Conservation (phyloP, 176 grass and related monocot species). For the Aegilops speltoides region DNA sequence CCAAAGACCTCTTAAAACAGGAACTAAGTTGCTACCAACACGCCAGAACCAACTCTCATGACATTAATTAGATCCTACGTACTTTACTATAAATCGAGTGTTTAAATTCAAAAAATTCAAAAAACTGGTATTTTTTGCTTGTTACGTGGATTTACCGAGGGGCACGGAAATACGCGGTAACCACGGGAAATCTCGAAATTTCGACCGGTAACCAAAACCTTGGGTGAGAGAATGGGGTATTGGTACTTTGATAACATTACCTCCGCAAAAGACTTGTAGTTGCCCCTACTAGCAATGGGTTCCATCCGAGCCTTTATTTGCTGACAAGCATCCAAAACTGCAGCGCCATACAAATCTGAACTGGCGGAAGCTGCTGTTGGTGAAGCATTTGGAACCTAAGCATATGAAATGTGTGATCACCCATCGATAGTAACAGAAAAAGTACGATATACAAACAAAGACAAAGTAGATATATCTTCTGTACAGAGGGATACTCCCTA, state of each 20-base stretch:
- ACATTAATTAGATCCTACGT: too few species aligned
- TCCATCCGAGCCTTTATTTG: slow-evolving; percentile 93
- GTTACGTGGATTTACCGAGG: too few species aligned
- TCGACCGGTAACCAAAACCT: too few species aligned
- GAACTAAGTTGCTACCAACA: too few species aligned
- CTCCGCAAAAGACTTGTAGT: slow-evolving; percentile 82
- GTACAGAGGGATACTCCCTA: background rate
- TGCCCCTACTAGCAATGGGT: slow-evolving; percentile 60
- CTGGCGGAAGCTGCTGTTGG: slow-evolving; percentile 93
- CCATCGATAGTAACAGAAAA: background rate
- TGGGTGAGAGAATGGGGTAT: background rate
- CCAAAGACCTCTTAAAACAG: too few species aligned
- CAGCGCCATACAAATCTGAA: slow-evolving; percentile 93
- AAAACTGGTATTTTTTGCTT: too few species aligned
- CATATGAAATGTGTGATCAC: slow-evolving; percentile 20
- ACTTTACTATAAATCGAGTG: too few species aligned
- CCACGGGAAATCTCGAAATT: too few species aligned
- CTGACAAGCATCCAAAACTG: slow-evolving; percentile 91
- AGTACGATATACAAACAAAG: background rate
- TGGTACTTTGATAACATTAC: slow-evolving; percentile 26
- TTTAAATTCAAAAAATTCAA: too few species aligned
- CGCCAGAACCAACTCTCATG: too few species aligned
- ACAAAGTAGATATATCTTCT: background rate
- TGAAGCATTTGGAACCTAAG: slow-evolving; percentile 90
- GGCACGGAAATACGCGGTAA: too few species aligned